Percentiles rank a stretch among this genome's conserved stretches.
These are phyloP conservation scores for Neurospora sp. DNA, from an alignment of 2,329 filamentous ascomycete species.

Conservation along the genomic window DNA sequence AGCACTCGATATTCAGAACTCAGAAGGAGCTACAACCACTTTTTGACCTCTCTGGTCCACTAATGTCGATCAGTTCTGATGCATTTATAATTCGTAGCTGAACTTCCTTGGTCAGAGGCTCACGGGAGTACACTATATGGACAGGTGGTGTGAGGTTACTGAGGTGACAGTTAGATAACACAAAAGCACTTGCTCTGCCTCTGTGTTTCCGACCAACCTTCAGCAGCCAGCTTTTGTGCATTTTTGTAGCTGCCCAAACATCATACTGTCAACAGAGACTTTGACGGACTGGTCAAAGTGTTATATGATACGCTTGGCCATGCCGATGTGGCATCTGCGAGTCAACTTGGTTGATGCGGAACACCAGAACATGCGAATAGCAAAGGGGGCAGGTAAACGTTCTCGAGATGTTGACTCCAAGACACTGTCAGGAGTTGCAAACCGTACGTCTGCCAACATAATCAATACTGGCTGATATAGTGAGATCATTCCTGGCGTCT, in stretches of 20 bases:
- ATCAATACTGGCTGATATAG: not conserved
- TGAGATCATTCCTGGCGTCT: not conserved
- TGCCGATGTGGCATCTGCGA: no score
- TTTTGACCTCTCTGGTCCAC: not conserved
- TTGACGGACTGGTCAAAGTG: not conserved
- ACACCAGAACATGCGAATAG: not conserved
- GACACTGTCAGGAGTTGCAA: not conserved
- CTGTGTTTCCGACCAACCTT: not conserved
- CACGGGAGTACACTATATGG: not conserved
- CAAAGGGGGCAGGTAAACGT: not conserved
- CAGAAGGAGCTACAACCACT: not conserved
- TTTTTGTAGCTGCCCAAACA: not conserved
- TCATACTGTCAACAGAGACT: not conserved
- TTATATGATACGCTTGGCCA: no score
- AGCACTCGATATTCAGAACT: not conserved
- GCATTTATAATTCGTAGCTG: not conserved
- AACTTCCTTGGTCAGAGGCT: not conserved
- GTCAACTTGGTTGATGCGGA: no score
- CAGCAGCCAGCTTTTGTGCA: not conserved
- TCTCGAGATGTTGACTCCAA: not conserved
- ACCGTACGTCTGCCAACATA: not conserved
- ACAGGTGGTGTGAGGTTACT: no score
- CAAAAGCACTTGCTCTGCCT: not conserved
- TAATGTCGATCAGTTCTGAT: not conserved
- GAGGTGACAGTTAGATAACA: not conserved